These are phyloP conservation scores for Bidens hawaiensis DNA, from an alignment of 140 eudicot species.

Conservation along the genomic window DNA sequence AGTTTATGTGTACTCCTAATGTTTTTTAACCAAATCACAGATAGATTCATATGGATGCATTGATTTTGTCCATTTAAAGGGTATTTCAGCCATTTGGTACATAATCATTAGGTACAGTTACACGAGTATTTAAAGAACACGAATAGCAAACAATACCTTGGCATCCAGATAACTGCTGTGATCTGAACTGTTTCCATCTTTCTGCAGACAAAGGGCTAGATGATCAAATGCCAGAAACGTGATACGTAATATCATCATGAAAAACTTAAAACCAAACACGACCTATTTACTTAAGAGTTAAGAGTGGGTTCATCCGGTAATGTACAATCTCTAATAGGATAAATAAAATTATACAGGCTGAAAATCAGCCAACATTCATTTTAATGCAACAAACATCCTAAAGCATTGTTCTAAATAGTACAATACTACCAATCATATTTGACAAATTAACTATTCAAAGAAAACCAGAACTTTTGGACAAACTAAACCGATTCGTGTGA, in stretches of 20 bases:
- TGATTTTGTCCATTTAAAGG: constrained; percentile 1
- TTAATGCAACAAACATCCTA: background rate
- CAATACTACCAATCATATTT: background rate
- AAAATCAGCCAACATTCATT: background rate
- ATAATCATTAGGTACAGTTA: background rate
- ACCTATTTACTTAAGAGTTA: background rate
- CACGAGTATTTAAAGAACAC: background rate
- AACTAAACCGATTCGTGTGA: background rate
- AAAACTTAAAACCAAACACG: background rate
- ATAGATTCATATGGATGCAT: background rate
- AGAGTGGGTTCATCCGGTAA: background rate
- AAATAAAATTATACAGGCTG: background rate
- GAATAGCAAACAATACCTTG: constrained; percentile 43
- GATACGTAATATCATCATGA: background rate
- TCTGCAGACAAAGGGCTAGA: constrained; percentile 44
- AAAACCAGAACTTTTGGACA: too few species aligned
- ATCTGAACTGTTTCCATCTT: constrained; percentile 79
- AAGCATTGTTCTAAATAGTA: background rate
- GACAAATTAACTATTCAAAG: too few species aligned
- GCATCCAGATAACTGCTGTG: constrained; percentile 80
- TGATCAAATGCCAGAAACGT: constrained; percentile 2
- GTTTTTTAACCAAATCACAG: background rate
- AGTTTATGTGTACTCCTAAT: background rate
- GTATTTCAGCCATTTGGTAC: background rate
- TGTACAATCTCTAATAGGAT: background rate